Base-by-base conservation (phyloP, 2,329 filamentous ascomycete species). In the Decorospora gaudefroyi region DNA sequence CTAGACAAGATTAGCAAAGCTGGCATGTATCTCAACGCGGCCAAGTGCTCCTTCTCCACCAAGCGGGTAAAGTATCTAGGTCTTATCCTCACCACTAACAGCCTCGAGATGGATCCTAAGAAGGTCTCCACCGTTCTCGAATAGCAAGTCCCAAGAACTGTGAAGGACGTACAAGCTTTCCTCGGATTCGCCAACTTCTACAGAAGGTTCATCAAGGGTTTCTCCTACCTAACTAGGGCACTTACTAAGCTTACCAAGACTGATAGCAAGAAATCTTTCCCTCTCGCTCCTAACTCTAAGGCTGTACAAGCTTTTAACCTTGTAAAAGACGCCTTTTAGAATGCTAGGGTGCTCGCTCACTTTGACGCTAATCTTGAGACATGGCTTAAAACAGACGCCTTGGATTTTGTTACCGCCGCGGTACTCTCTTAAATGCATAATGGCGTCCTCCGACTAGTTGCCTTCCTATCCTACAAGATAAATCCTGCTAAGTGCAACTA, bases 171-270 rank as follows among this genome's bases (percentile, higher is more conserved):
- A 21, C 15, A 37, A 21, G 25, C 11, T 16, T 29, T 37, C 29
- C 28, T 29, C 29, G 15, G 26, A 16, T 29, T 37, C 21, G 21
- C 16, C 10, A 37, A 29, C 23, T 22, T 37, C 25, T 37, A 37
- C 19, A 8, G 10, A n/a, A 11, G 12, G 12, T 38, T 36, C 21
- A 27, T 27, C 4, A n/a, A 18, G 5, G 4, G 28, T 15, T 36
- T 36, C 33, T 27, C 12, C 23, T 21, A 13, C 26, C 3, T 18
- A 11, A n/a, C 26, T 38, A 22, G 26, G 8, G 12, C 6, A 5
- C 12, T 38, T 15, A 38, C 7, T 6, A 27, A 35, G 6, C 27
- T 35, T 17, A n/a, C 16, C 23, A 28, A 15, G 34, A 37, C 16
- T 19, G 12, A 15, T 22, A 11, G 18, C 34, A n/a, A n/a, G n/a